These are phyloP conservation scores for Hypomyces perniciosus DNA, from an alignment of 2,329 filamentous ascomycete genomes.

Conservation along the genomic window DNA sequence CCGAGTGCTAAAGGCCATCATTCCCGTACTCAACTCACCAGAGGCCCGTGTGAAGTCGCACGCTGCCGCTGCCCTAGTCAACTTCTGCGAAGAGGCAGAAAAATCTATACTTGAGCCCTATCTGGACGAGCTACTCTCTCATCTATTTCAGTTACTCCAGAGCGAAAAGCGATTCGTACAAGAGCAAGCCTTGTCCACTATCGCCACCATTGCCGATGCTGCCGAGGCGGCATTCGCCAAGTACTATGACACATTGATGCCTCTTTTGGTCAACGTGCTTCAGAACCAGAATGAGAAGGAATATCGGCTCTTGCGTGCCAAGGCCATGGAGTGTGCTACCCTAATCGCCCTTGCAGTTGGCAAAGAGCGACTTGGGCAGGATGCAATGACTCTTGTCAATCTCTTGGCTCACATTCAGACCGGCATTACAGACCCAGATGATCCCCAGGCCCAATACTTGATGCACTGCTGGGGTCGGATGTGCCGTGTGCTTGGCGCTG, in stretches of 20 bases:
- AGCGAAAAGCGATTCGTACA: conserved; percentile 95
- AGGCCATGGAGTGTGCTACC: conserved; percentile 98
- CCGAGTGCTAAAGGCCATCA: conserved; percentile 79
- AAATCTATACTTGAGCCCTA: conserved; percentile 89
- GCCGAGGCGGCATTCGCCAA: conserved; percentile 91
- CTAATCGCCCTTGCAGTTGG: conserved; percentile 93
- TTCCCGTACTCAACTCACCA: conserved; percentile 82
- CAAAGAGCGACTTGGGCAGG: conserved; percentile 81
- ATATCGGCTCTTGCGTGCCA: conserved; percentile 81
- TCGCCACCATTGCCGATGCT: conserved; percentile 97
- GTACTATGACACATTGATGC: conserved; percentile 96
- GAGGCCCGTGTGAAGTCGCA: conserved; percentile 95
- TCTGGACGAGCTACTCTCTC: conserved; percentile 77
- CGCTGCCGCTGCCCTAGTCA: conserved; percentile 93
- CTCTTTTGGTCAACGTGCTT: conserved; percentile 82
- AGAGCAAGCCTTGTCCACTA: conserved; percentile 94
- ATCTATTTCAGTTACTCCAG: conserved; percentile 80
- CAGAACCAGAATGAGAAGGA: conserved; percentile 90
- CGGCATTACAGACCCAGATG: conserved; percentile 81
- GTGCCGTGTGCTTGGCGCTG: conserved; percentile 85
- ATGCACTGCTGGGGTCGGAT: conserved; percentile 99
- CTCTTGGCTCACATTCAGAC: conserved; percentile 82
- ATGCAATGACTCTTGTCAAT: conserved; percentile 82
- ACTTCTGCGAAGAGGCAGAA: conserved; percentile 98
- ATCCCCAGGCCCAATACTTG: conserved; percentile 93